Percentiles rank a stretch among this genome's conserved stretches.
Conservation (phyloP, 148 eudicot genomes). For the Vaccinium darrowii region DNA sequence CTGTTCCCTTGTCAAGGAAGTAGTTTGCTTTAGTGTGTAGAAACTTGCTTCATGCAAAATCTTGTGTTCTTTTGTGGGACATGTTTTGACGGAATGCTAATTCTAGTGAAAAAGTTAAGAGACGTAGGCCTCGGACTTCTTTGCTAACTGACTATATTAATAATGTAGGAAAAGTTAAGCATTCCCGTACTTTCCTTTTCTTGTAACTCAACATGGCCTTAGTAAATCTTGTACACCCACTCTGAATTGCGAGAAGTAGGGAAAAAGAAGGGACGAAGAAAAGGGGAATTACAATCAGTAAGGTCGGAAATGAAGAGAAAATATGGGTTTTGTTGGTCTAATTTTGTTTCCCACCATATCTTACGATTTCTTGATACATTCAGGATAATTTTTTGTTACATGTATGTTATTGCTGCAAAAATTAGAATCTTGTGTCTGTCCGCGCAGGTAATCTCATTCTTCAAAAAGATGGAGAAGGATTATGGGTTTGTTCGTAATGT, state of each 20-base stretch:
- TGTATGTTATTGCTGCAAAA: neutral
- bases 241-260: neutral
- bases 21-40: no score
- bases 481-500: conserved; percentile 61
- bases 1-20: no score
- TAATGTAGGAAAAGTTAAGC: no score
- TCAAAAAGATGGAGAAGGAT: conserved; percentile 63
- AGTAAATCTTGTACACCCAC: neutral
- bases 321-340: neutral
- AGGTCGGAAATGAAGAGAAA: neutral
- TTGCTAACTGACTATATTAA: no score
- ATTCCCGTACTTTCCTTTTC: no score
- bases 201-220: no score
- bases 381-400: neutral
- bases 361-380: neutral
- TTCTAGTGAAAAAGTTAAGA: no score
- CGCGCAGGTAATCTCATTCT: conserved; percentile 45
- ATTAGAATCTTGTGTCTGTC: conserved; percentile 39
- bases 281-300: neutral
- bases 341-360: neutral
- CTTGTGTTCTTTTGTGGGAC: no score
- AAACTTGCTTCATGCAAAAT: no score
- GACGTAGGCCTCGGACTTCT: no score
- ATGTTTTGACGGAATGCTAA: no score
- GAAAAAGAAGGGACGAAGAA: neutral